Conservation (phyloP, 75 land plant genomes). For the Cryptomeria japonica region DNA sequence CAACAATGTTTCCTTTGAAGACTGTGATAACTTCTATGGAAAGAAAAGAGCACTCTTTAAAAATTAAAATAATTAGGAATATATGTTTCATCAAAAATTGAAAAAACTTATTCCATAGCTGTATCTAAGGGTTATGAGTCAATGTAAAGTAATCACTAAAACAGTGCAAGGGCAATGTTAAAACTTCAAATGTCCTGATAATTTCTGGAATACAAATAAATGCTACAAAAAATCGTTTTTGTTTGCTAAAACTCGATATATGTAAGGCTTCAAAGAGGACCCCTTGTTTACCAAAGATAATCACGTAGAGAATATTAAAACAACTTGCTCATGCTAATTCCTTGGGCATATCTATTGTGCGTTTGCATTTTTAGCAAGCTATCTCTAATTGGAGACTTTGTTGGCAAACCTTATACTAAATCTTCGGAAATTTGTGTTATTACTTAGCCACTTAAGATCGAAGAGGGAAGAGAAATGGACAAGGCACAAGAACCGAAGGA, state of each 20-base stretch:
- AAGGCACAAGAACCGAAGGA: not conserved
- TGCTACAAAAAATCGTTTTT: not conserved
- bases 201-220: not conserved
- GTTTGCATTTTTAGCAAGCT: not conserved
- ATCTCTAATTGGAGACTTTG: not conserved
- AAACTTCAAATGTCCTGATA: not conserved
- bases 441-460: not conserved
- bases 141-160: not conserved
- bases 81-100: no score
- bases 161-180: not conserved
- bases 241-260: not conserved
- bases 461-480: not conserved
- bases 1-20: no score
- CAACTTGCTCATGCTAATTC: not conserved
- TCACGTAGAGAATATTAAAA: not conserved
- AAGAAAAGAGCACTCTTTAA: no score
- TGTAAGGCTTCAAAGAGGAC: not conserved
- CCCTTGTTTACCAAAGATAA: not conserved
- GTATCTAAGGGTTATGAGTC: no score
- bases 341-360: not conserved
- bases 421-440: not conserved
- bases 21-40: no score
- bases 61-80: no score
- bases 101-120: no score
- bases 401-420: not conserved